Evolutionary conservation across 306 rosid genomes (phyloP).

Genomic region (Spatholobus suberectus): DNA sequence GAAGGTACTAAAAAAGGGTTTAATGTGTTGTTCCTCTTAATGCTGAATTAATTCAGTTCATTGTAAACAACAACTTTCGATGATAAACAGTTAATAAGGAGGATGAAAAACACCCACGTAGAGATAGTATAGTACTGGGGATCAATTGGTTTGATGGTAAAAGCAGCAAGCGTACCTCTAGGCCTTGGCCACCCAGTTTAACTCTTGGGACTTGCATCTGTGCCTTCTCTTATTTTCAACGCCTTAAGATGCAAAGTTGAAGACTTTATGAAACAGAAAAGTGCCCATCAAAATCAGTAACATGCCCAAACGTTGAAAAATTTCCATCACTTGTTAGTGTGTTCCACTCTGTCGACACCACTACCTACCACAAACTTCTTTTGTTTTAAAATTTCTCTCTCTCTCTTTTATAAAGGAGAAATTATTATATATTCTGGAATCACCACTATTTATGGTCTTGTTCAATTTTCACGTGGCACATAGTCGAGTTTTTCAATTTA

Average conservation of each 20-base stretch:
- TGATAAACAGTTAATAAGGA: neutral
- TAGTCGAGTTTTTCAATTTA: no score
- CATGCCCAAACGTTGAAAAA: neutral
- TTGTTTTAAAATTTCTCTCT: neutral
- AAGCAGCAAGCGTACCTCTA: conserved; percentile 55
- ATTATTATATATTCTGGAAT: no score
- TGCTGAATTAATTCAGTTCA: neutral
- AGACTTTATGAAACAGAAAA: conserved; percentile 8
- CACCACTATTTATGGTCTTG: no score
- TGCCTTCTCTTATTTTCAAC: conserved; percentile 49
- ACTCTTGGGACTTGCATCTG: conserved; percentile 60
- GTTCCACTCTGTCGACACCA: neutral
- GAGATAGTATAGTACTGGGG: neutral
- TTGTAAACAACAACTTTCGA: neutral
- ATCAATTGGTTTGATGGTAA: neutral
- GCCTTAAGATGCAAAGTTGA: conserved; percentile 3
- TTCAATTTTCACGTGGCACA: no score
- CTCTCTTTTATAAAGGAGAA: no score
- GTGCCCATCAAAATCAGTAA: neutral
- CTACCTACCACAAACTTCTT: neutral
- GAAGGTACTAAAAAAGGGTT: neutral
- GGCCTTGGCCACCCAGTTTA: conserved; percentile 78
- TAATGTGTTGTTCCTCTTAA: neutral
- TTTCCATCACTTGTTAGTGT: neutral
- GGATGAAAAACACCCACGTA: neutral